A percentile compares a stretch with the other conserved stretches of the same genome.
Evolutionary conservation across 2,329 filamentous ascomycete genomes (phyloP).

Genomic region (Phaeosphaeria sp.): DNA sequence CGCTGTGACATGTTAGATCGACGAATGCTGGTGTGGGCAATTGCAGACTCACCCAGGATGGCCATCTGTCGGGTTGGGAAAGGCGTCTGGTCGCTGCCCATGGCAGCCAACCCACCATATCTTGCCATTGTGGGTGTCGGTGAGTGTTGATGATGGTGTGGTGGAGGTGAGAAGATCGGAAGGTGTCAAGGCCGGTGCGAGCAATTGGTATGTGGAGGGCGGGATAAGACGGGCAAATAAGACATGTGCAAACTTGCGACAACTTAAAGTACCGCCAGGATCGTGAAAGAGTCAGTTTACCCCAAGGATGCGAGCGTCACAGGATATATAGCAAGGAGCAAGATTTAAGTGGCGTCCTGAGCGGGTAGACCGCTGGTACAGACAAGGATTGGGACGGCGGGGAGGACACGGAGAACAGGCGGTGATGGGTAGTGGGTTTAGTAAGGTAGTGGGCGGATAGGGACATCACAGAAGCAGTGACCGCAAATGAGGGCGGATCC

Average conservation of each 20-base stretch:
- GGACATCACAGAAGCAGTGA: constrained; percentile 32
- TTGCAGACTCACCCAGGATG: constrained; percentile 56
- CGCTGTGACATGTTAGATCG: constrained; percentile 58
- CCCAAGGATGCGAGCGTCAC: constrained; percentile 43
- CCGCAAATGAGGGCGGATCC: constrained; percentile 39
- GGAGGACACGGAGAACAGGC: constrained; percentile 48
- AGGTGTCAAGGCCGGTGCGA: background rate
- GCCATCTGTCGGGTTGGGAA: constrained; percentile 68
- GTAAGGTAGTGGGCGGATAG: constrained; percentile 47
- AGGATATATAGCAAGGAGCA: constrained; percentile 47
- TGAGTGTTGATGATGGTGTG: background rate
- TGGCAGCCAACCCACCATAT: constrained; percentile 34
- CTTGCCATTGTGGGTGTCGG: constrained; percentile 35
- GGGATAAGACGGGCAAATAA: constrained; percentile 25
- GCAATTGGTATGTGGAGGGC: constrained; percentile 7
- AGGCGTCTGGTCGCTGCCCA: constrained; percentile 44
- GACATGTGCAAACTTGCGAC: constrained; percentile 41
- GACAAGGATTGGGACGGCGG: constrained; percentile 47
- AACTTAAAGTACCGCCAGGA: constrained; percentile 29
- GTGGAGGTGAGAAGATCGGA: background rate
- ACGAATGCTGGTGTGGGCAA: background rate
- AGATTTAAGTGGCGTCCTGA: constrained; percentile 50
- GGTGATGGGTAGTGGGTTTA: constrained; percentile 45
- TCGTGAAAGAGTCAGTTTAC: constrained; percentile 34
- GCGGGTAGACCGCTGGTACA: constrained; percentile 40